Evolutionary conservation across 2,329 filamentous ascomycete genomes (phyloP), one percentile per base, ranked within the genome.

Genomic region (Aspergillus intermedius): DNA sequence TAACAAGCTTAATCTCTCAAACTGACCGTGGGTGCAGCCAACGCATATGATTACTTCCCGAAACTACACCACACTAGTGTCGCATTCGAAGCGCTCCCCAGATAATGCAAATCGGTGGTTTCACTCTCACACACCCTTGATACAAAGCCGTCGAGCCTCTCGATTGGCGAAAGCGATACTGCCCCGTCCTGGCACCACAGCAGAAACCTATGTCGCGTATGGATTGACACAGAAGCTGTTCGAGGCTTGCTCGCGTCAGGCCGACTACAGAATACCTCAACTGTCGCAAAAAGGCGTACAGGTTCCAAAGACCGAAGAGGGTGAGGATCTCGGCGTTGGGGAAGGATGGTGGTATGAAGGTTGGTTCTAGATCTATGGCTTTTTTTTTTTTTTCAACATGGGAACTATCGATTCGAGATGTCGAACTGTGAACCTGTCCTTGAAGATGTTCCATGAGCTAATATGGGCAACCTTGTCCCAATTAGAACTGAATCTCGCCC

Each of bases 321-420:
- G 89, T 7, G 87, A 94, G 66, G 88, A 97, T 67, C 67, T 97
- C 44, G 91, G 91, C 13, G 75, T 81, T 21, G 84, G 84, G 3
- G 76, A 77, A 21, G 83, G 85, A 10, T 86, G 84, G 76, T 96
- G 91, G 91, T 88, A 94, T 67, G 76, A 83, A 60, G 82, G 89
- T 93, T 74, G 48, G 78, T 69, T 25, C 12, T 41, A 15, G 13
- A 15, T 30, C 4, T 22, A 22, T 22, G 21, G 4, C 4, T 5
- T 40, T 17, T n/a, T n/a, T 21, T 21, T 17, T n/a, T n/a, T 21
- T 21, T 40, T 9, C 7, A 21, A 40, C 25, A 40, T 40, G n/a
- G 13, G 10, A 10, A 17, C 10, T 15, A 15, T 40, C n/a, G 5
- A 5, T 40, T n/a, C 6, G 15, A 40, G 35, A 40, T 15, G 34